Conservation (phyloP, 2,329 filamentous ascomycete genomes). For the Zymoseptoria crescenta region DNA sequence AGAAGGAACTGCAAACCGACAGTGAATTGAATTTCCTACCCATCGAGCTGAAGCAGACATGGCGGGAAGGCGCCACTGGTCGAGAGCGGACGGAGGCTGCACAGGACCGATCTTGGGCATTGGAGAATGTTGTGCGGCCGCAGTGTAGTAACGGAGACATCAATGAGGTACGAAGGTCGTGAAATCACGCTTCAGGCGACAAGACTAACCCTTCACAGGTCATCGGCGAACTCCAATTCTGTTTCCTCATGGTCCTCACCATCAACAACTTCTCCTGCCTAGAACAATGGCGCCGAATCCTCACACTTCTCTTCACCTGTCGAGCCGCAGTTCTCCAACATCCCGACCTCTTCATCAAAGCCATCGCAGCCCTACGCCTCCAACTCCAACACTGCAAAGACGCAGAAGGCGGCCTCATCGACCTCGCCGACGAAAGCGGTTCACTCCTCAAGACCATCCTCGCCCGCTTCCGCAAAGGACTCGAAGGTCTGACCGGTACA, state of each 20-base stretch:
- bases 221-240: conserved; percentile 55
- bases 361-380: conserved; percentile 42
- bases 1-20: conserved; percentile 28
- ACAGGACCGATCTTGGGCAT: conserved; percentile 54
- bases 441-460: conserved; percentile 46
- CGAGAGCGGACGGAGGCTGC: conserved; percentile 55
- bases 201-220: conserved; percentile 11
- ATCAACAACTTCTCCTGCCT: conserved; percentile 59
- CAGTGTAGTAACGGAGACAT: conserved; percentile 29
- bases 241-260: conserved; percentile 55
- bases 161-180: conserved; percentile 8
- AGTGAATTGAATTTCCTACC: conserved; percentile 48
- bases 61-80: conserved; percentile 54
- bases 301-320: conserved; percentile 51
- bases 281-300: conserved; percentile 57
- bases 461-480: conserved; percentile 42
- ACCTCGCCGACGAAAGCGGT: conserved; percentile 46
- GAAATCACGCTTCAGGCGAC: background rate
- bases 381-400: conserved; percentile 52
- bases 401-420: conserved; percentile 54
- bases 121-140: conserved; percentile 45
- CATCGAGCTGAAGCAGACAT: conserved; percentile 54
- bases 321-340: conserved; percentile 42
- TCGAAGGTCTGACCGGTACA: conserved; percentile 39
- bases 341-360: conserved; percentile 45